Evolutionary conservation across 2,329 filamentous ascomycete genomes (phyloP).

Genomic region (Huntiella savannae): DNA sequence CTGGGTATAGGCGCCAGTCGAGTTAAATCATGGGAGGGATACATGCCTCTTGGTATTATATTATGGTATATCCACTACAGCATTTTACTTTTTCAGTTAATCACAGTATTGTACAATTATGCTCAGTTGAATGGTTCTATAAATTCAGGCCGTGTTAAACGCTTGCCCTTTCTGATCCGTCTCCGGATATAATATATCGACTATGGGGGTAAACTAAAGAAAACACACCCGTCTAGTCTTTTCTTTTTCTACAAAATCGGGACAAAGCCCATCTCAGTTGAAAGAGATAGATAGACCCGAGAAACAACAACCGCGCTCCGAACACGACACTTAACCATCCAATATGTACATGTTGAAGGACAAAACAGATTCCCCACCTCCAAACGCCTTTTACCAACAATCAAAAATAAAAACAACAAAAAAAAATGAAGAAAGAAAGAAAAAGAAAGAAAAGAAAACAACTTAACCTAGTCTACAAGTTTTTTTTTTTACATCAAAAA

Average conservation of each 20-base stretch:
- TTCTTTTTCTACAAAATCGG: constrained; percentile 2
- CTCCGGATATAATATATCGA: no score
- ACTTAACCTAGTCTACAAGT: constrained; percentile 1
- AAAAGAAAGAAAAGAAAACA: constrained; percentile 1
- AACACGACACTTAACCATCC: no score
- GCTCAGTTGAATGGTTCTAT: constrained; percentile 12
- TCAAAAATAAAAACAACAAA: no score
- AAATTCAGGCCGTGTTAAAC: constrained; percentile 11
- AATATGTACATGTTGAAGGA: no score
- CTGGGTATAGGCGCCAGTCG: background rate
- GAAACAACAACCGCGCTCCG: background rate
- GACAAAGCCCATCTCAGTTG: background rate
- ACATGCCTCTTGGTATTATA: background rate
- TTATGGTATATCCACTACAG: background rate
- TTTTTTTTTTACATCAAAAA: background rate
- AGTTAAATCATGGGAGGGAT: background rate
- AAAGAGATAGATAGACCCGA: background rate
- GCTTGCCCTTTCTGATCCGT: constrained; percentile 11
- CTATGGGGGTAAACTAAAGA: no score
- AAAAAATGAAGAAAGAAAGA: background rate
- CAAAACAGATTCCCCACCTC: no score
- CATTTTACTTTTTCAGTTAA: background rate
- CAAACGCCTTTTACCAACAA: no score
- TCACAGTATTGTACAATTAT: background rate
- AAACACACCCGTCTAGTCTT: constrained; percentile 2